Base-by-base conservation (phyloP, 2,329 filamentous ascomycete genomes). In the Juglanconis juglandina region DNA sequence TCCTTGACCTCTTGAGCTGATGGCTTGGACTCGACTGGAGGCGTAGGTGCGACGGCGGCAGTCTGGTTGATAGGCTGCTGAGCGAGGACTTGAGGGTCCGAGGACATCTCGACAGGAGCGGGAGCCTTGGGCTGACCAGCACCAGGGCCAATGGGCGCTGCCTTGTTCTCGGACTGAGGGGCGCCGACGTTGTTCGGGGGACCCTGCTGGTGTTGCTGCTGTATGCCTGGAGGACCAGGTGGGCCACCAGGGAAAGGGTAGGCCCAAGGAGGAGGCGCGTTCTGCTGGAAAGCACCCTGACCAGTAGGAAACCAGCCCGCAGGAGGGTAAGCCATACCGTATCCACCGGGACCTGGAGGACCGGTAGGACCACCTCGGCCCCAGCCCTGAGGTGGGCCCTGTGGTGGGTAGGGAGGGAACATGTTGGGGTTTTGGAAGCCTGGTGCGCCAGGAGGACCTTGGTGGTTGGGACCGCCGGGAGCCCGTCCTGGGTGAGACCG, bases 271-370 rank as follows among this genome's bases (percentile, higher is more conserved):
- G 83, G 87, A 34, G 84, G 85, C 13, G 85, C 87, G 35, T 75
- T 79, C 64, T 84, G 87, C 39, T 87, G 88, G 67, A 92, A 95
- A 33, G 87, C 88, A 74, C 91, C 90, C 6, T 88, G 88, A 8
- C 87, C 86, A 65, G 83, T 85, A 66, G 89, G 89, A 71, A 87
- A 94, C 90, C 91, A 96, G 59, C 88, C 89, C 32, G 86, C 56
- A 33, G 87, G 88, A 64, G 89, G 90, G 72, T 92, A 96, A 1
- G 89, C 88, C 83, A 92, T 88, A 66, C 86, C 75, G 61, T 80
- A 83, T 54, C 72, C 74, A 53, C 70, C 71, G 55, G 74, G 74
- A 32, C 71, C 73, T 30, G 70, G 71, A n/a, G 70, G 71, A 34
- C 66, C 58, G 51, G 68, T 59, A 54, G 63, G 63, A 37, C 70